Evolutionary conservation across 352 stramenopile species (phyloP), one percentile per base, ranked within the genome.

Genomic region (Phytophthora constricta): DNA sequence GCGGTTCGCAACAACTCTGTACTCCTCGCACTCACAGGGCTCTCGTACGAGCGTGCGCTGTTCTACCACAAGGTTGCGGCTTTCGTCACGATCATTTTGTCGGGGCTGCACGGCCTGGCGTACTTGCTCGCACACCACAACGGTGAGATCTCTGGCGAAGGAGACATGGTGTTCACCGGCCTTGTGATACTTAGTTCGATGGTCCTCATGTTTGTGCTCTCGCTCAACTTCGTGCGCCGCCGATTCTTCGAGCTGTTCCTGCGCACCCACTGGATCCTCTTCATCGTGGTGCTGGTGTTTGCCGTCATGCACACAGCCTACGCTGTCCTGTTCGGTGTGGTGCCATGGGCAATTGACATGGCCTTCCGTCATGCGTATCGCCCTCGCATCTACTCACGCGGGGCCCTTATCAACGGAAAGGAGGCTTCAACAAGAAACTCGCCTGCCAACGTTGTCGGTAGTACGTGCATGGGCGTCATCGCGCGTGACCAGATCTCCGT

Each of bases 211-310:
- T 59, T 74, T 8, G 31, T 74, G 2, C 62, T 79, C 26, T 78
- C 80, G 20, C 68, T 87, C 7, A 45, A 56, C 0, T 51, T 62
- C 13, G 70, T 89, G 20, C 77, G 77, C 2, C 80, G 81, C 11
- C 65, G 62, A 3, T 86, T 82, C 53, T 87, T 84, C 53, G 68
- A 90, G 46, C 48, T 87, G 11, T 90, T 87, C 65, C n/a, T 87
- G 13, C 64, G 72, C 4, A 43, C 55, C 10, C 79, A 87, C 74
- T 87, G 72, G 68, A 25, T 90, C 5, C 61, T 90, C 16, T 82
- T 90, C 68, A 57, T 84, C 27, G 47, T 75, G 5, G 67, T 87
- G 37, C 19, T 86, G 4, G 68, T 78, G 1, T 77, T 87, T 14
- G 63, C 67, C 0, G 46, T 82, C 3, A 77, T 87, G 23, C 81